These are phyloP conservation scores for Candida dubliniensis DNA, from an alignment of 1,139 yeast species.

Conservation along the genomic window DNA sequence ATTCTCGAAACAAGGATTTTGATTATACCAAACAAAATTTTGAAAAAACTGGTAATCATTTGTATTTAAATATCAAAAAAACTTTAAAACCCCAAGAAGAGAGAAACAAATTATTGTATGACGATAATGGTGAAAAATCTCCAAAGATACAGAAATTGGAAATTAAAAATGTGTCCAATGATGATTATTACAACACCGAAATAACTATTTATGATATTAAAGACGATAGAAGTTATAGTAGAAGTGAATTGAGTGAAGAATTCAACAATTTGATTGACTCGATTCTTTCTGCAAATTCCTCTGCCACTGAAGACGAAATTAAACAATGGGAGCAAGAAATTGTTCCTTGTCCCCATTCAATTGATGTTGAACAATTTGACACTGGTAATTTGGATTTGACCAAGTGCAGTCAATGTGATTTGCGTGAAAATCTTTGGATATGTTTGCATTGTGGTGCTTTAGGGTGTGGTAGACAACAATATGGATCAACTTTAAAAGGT, in stretches of 20 bases:
- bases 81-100: slow-evolving; percentile 39
- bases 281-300: slow-evolving; percentile 65
- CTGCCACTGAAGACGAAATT: slow-evolving; percentile 66
- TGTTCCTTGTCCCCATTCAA: slow-evolving; percentile 73
- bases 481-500: slow-evolving; percentile 85
- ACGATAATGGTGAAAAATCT: slow-evolving; percentile 35
- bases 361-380: slow-evolving; percentile 44
- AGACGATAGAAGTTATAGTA: slow-evolving; percentile 21
- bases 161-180: slow-evolving; percentile 66
- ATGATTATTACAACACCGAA: slow-evolving; percentile 59
- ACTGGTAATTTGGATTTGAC: slow-evolving; percentile 31
- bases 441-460: slow-evolving; percentile 86
- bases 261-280: slow-evolving; percentile 40
- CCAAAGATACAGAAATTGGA: slow-evolving; percentile 72
- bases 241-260: slow-evolving; percentile 23
- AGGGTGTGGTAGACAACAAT: slow-evolving; percentile 91
- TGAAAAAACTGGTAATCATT: slow-evolving; percentile 49
- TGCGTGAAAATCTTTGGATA: slow-evolving; percentile 78
- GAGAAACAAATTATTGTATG: slow-evolving; percentile 19
- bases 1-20: slow-evolving; percentile 47
- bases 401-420: slow-evolving; percentile 62
- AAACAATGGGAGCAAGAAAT: slow-evolving; percentile 93
- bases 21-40: slow-evolving; percentile 59
- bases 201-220: slow-evolving; percentile 46
- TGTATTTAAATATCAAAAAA: slow-evolving; percentile 59